A percentile compares a stretch with the other conserved stretches of the same genome.
Conservation (phyloP, 192 early-diverging fungal species). For the Backusella parvicylindrica region DNA sequence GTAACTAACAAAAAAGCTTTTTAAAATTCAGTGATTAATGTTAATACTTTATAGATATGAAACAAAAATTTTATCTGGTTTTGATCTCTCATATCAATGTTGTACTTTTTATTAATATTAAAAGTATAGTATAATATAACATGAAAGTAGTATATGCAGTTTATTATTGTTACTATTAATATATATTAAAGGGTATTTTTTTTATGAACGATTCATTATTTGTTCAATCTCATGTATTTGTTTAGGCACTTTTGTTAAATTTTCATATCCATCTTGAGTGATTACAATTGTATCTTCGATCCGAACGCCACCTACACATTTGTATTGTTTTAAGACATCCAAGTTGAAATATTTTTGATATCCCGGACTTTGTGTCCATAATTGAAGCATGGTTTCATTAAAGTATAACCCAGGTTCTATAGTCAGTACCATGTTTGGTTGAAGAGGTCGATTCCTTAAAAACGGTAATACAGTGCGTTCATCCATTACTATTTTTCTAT, state of each 20-base stretch:
- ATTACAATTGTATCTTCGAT: conserved; percentile 91
- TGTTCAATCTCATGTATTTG: conserved; percentile 76
- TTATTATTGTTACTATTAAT: neutral
- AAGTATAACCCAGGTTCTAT: conserved; percentile 94
- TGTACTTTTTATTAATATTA: neutral
- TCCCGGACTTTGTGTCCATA: conserved; percentile 54
- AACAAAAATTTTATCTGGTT: neutral
- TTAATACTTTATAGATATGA: neutral
- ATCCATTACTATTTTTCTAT: neutral
- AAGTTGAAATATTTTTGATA: conserved; percentile 65
- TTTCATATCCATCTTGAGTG: conserved; percentile 76
- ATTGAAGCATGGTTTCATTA: conserved; percentile 74
- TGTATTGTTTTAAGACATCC: conserved; percentile 59
- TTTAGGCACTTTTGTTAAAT: conserved; percentile 80
- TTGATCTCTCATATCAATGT: neutral
- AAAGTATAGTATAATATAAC: neutral
- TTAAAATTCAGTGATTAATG: neutral
- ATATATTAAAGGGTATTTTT: neutral
- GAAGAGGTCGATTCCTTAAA: conserved; percentile 47
- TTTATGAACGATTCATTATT: conserved; percentile 33
- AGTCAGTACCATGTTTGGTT: conserved; percentile 81
- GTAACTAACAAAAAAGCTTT: neutral
- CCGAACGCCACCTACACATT: conserved; percentile 81
- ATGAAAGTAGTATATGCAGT: neutral
- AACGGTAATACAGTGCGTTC: neutral